Percentiles rank a stretch among this genome's conserved stretches.
These are phyloP conservation scores for Fusarium compactum DNA, from an alignment of 2,329 filamentous ascomycete species.

Conservation along the genomic window DNA sequence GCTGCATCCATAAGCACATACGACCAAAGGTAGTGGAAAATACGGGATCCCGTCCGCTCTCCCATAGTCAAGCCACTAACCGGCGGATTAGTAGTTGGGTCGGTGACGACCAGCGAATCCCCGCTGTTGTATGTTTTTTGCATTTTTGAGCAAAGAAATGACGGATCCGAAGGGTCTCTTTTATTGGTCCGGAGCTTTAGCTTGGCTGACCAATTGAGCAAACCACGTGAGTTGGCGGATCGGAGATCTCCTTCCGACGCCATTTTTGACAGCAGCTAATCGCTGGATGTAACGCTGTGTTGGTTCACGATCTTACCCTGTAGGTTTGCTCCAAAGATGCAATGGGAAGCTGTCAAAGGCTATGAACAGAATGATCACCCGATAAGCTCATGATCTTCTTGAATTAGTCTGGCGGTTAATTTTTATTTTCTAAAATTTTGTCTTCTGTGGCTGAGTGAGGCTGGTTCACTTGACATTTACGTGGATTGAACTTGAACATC, in stretches of 20 bases:
- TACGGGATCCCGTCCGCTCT: conserved; percentile 35
- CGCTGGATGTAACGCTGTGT: not conserved
- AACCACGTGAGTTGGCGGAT: not conserved
- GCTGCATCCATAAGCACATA: not conserved
- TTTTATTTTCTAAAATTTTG: not conserved
- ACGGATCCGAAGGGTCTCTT: not conserved
- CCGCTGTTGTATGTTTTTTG: conserved; percentile 27
- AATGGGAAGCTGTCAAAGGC: not conserved
- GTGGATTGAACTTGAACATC: too few relatives aligned
- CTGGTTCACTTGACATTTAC: not conserved
- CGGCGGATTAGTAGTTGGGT: conserved; percentile 35
- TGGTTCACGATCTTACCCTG: not conserved
- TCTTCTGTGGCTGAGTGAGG: not conserved
- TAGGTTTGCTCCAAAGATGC: not conserved
- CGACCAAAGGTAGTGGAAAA: conserved; percentile 33
- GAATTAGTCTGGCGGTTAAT: not conserved
- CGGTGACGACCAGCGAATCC: conserved; percentile 36
- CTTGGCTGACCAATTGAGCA: not conserved
- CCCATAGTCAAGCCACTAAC: conserved; percentile 33
- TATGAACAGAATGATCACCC: not conserved
- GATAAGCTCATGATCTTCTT: not conserved
- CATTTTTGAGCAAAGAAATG: not conserved
- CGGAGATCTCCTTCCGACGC: not conserved
- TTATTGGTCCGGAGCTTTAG: not conserved
- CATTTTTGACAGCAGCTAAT: not conserved